phyloP scores from a whole-genome alignment of 805 yeast genomes.

The Candida schatavii region DNA sequence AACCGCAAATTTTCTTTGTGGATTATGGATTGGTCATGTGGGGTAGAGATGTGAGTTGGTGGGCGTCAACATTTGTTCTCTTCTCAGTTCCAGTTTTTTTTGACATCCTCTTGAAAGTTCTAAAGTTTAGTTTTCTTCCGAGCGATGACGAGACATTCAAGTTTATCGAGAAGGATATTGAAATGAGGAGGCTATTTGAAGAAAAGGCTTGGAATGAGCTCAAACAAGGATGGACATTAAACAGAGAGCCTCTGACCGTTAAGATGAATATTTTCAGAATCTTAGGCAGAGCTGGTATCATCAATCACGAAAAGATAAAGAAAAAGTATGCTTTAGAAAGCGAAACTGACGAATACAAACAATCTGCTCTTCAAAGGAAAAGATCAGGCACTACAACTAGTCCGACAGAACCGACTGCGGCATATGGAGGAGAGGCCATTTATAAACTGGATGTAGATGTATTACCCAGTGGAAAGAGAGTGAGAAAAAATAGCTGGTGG shows the following conservation, averaged over 20 bases:
- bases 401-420: conserved; percentile 51
- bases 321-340: neutral
- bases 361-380: conserved; percentile 31
- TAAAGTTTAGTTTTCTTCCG: conserved; percentile 56
- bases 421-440: conserved; percentile 32
- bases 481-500: conserved; percentile 33
- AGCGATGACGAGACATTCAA: conserved; percentile 80
- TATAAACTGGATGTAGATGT: conserved; percentile 43
- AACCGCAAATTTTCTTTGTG: conserved; percentile 65
- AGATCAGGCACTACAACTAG: conserved; percentile 48
- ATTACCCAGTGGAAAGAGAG: conserved; percentile 71
- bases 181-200: conserved; percentile 69
- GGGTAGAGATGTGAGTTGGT: conserved; percentile 81
- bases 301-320: conserved; percentile 1
- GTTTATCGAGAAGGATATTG: conserved; percentile 66
- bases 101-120: conserved; percentile 62
- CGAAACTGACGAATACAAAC: neutral
- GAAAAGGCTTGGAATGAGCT: conserved; percentile 68
- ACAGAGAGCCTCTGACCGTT: conserved; percentile 38
- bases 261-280: conserved; percentile 1
- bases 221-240: conserved; percentile 76
- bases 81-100: conserved; percentile 57
- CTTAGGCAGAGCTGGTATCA: conserved; percentile 12
- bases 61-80: conserved; percentile 71
- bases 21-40: conserved; percentile 67